Conservation (phyloP, 1,284 basidiomycete species). For the Ustilago crameri region DNA sequence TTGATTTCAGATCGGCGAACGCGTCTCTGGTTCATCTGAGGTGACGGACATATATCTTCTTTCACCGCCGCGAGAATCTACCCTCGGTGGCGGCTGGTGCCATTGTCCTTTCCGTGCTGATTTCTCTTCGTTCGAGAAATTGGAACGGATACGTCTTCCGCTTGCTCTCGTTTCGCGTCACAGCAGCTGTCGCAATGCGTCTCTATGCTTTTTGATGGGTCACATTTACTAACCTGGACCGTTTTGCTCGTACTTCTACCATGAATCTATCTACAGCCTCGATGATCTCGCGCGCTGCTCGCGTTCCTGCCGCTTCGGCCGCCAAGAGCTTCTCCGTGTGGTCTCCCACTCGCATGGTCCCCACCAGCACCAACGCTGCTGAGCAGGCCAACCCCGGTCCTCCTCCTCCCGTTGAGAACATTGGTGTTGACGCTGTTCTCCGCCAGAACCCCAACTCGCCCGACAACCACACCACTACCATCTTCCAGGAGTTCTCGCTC, state of each 20-base stretch:
- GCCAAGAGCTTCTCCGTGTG: constrained; percentile 43
- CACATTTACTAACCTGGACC: constrained; percentile 4
- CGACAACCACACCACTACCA: constrained; percentile 66
- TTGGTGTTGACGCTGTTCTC: constrained; percentile 65
- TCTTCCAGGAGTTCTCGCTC: constrained; percentile 80
- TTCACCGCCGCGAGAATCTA: no score
- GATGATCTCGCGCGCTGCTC: constrained; percentile 40
- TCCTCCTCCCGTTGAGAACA: constrained; percentile 63
- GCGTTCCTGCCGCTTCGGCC: constrained; percentile 31
- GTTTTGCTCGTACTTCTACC: background rate
- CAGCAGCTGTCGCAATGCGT: no score
- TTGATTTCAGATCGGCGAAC: no score
- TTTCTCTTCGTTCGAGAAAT: no score
- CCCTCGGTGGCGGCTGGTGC: background rate
- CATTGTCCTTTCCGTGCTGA: background rate
- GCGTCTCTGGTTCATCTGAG: no score
- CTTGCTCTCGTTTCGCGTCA: no score
- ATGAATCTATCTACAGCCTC: constrained; percentile 25
- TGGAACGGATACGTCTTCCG: no score
- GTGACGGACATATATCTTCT: no score
- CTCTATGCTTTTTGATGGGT: no score
- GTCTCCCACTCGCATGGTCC: constrained; percentile 42
- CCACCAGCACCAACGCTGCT: constrained; percentile 38
- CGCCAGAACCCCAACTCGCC: constrained; percentile 56
- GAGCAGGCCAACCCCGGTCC: constrained; percentile 63